Base-by-base conservation (phyloP, 2,329 filamentous ascomycete species). In the Nemania sp. region DNA sequence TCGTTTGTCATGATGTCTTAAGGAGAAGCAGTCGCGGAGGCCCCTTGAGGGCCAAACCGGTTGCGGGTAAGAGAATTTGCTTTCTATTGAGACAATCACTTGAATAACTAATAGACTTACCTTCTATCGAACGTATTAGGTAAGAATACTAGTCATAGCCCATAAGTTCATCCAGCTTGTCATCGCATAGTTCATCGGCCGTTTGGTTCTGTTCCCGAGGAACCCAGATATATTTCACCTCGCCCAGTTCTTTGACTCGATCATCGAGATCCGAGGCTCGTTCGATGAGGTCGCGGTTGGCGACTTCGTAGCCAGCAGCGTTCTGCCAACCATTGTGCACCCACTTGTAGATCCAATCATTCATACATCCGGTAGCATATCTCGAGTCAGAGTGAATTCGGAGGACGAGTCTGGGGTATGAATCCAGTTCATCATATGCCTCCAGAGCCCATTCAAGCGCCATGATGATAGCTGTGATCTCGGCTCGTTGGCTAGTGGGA, bases 391-490 rank as follows among this genome's bases (percentile, higher is more conserved):
- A 66, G 28, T 66, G 36, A 31, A 9, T 31, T 31, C 9, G 28
- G n/a, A 31, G 28, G 28, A 31, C 28, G 28, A 31, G 28, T 5
- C 4, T 14, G 1, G 68, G 68, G 4, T 24, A 6, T 1, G 6
- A 6, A 6, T 59, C 0, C 2, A 72, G 56, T 2, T 61, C 31
- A 0, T 61, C 0, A 30, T 63, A 63, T 47, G 50, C 65, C 12
- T 67, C 39, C 28, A 82, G 55, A 7, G 78, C 80, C 48, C 78
- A 65, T 14, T 75, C 68, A 24, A 83, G 70, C 15, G 72, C 80
- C 34, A 82, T 48, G 36, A 82, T 77, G 49, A 72, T 62, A 33
- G 68, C 70, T 1, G 49, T 49, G 17, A 75, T 54, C 49, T 75
- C 71, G 8, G 72, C 71, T 48, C 70, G 59, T 54, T 72, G 70